These are phyloP conservation scores for Diaporthe sp. DNA, from an alignment of 2,329 filamentous ascomycete species.

Conservation along the genomic window DNA sequence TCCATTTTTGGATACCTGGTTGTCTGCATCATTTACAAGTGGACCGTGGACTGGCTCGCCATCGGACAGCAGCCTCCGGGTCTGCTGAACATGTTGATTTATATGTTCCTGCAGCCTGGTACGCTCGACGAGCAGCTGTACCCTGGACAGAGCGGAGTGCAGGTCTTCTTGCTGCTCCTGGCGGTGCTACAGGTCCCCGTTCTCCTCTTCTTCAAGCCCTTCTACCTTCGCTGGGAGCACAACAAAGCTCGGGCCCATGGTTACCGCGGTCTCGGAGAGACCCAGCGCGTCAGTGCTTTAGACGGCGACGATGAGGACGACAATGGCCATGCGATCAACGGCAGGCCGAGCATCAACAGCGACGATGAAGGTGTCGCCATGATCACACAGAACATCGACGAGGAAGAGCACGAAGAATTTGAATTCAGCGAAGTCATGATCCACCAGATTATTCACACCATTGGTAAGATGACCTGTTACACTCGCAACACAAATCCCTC, in stretches of 20 bases:
- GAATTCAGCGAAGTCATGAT: constrained; percentile 99
- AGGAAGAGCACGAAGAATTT: constrained; percentile 93
- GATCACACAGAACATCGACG: constrained; percentile 87
- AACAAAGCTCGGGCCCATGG: constrained; percentile 89
- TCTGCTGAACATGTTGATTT: constrained; percentile 98
- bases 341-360: constrained; percentile 64
- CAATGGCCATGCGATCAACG: constrained; percentile 76
- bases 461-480: constrained; percentile 73
- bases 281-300: constrained; percentile 86
- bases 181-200: constrained; percentile 91
- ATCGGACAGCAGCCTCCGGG: constrained; percentile 81
- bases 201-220: constrained; percentile 93
- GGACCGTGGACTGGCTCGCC: constrained; percentile 87
- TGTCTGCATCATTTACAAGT: constrained; percentile 96
- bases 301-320: constrained; percentile 87
- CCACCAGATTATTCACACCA: constrained; percentile 98
- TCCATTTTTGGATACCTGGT: constrained; percentile 98
- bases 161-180: constrained; percentile 83
- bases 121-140: constrained; percentile 82
- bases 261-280: constrained; percentile 94
- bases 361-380: constrained; percentile 88
- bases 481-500: not conserved
- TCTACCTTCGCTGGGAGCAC: constrained; percentile 94
- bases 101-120: constrained; percentile 97
- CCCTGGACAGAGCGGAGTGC: constrained; percentile 80